phyloP scores from a whole-genome alignment of 1,139 yeast species.

The Blastobotrys buckinghamii region DNA sequence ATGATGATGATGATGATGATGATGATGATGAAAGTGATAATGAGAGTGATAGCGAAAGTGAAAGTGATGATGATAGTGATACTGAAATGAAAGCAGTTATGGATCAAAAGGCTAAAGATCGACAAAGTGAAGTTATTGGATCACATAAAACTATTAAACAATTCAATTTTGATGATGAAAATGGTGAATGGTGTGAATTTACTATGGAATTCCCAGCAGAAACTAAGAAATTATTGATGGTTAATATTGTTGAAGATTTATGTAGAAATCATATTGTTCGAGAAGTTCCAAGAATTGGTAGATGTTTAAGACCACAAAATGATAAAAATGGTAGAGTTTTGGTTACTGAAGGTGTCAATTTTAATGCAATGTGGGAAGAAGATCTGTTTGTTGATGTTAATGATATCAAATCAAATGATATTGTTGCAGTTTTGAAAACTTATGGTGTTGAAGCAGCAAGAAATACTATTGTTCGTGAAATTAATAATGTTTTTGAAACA shows the following conservation, averaged over 20 bases:
- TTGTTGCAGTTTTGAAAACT: constrained; percentile 80
- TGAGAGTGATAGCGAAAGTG: constrained; percentile 32
- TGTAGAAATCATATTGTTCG: constrained; percentile 90
- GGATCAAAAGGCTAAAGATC: constrained; percentile 64
- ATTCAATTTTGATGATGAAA: constrained; percentile 83
- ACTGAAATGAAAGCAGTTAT: constrained; percentile 29
- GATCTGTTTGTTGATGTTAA: constrained; percentile 87
- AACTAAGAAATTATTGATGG: constrained; percentile 93
- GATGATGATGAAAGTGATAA: constrained; percentile 22
- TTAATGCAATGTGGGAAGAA: constrained; percentile 97
- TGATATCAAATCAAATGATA: constrained; percentile 84
- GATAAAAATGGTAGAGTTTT: constrained; percentile 56
- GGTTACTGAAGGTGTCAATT: constrained; percentile 97
- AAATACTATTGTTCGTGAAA: constrained; percentile 93
- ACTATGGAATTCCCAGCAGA: constrained; percentile 77
- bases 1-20: constrained; percentile 37
- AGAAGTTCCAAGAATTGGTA: constrained; percentile 84
- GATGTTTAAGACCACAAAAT: constrained; percentile 83
- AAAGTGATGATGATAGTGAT: constrained; percentile 31
- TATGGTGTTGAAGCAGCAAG: constrained; percentile 99
- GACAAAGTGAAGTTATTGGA: constrained; percentile 77
- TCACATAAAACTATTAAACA: constrained; percentile 65
- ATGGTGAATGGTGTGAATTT: constrained; percentile 92
- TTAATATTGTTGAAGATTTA: constrained; percentile 87
- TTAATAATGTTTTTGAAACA: constrained; percentile 91